These are phyloP conservation scores for Nakazawaea sp. DNA, from an alignment of 805 yeast genomes.

Conservation along the genomic window DNA sequence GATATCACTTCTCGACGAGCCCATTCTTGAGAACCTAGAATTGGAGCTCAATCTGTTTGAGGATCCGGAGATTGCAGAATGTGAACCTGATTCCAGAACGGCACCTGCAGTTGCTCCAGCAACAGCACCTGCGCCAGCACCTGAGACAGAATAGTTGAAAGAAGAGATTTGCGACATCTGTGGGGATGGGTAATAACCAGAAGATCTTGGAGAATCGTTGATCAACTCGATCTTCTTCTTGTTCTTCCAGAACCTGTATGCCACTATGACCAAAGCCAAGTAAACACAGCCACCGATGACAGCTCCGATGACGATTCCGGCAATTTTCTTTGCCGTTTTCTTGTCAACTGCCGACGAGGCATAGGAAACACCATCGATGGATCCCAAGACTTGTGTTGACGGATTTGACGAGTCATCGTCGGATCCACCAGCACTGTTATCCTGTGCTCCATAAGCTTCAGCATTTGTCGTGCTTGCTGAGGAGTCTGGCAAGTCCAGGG, in stretches of 20 bases:
- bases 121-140: constrained; percentile 4
- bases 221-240: constrained; percentile 12
- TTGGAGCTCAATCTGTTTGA: constrained; percentile 4
- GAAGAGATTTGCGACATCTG: constrained; percentile 16
- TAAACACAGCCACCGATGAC: constrained; percentile 69
- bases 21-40: constrained; percentile 3
- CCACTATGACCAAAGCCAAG: constrained; percentile 50
- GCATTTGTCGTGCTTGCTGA: constrained; percentile 12
- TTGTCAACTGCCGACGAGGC: constrained; percentile 1
- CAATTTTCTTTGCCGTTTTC: constrained; percentile 36
- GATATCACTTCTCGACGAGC: constrained; percentile 15
- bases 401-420: constrained; percentile 1
- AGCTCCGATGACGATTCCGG: constrained; percentile 81
- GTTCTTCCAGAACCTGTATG: constrained; percentile 36
- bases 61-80: background rate
- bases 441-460: background rate
- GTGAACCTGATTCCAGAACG: too few species aligned
- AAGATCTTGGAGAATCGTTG: constrained; percentile 10
- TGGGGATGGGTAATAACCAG: constrained; percentile 12
- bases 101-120: background rate
- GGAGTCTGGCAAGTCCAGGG: constrained; percentile 5
- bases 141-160: constrained; percentile 9
- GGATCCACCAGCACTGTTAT: constrained; percentile 7
- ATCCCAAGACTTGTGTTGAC: constrained; percentile 2
- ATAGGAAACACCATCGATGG: constrained; percentile 2